phyloP scores from a whole-genome alignment of 2,329 filamentous ascomycete genomes.

The Dactylellina haptotyla region DNA sequence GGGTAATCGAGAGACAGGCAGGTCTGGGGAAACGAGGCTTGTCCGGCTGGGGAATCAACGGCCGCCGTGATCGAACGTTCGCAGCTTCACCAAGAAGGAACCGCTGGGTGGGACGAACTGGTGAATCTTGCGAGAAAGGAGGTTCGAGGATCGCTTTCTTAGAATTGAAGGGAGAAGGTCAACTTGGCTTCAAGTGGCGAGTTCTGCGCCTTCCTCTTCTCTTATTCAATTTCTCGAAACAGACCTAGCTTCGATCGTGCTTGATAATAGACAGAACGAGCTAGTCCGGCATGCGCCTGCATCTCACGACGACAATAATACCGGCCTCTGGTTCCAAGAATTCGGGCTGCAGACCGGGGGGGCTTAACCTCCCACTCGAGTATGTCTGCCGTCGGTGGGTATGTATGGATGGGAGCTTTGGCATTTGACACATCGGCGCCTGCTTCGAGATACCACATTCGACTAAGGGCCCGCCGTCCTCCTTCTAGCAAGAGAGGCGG shows the following conservation, averaged over 20 bases:
- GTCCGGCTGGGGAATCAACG: background rate
- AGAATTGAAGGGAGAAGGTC: slow-evolving; percentile 18
- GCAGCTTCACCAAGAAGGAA: background rate
- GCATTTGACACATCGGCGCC: slow-evolving; percentile 34
- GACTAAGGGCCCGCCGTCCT: background rate
- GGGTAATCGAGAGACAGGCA: slow-evolving; percentile 24
- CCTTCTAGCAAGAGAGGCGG: background rate
- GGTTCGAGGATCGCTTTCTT: background rate
- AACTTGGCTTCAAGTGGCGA: slow-evolving; percentile 43
- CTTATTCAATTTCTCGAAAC: slow-evolving; percentile 32
- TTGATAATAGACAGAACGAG: slow-evolving; percentile 45
- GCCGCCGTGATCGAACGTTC: background rate
- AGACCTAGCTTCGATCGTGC: slow-evolving; percentile 41
- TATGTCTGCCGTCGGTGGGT: background rate
- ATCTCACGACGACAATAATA: slow-evolving; percentile 13
- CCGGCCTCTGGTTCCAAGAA: slow-evolving; percentile 27
- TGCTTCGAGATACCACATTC: slow-evolving; percentile 50
- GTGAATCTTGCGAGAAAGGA: background rate
- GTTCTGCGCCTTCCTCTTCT: slow-evolving; percentile 46
- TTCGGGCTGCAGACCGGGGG: slow-evolving; percentile 29
- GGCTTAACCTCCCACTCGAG: background rate
- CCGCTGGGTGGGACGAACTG: background rate
- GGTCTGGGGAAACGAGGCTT: background rate
- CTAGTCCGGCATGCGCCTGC: slow-evolving; percentile 35
- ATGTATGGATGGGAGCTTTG: background rate